Evolutionary conservation across 2,329 filamentous ascomycete species (phyloP), one percentile per base, ranked within the genome.

Genomic region (Zasmidium citrigriseum): DNA sequence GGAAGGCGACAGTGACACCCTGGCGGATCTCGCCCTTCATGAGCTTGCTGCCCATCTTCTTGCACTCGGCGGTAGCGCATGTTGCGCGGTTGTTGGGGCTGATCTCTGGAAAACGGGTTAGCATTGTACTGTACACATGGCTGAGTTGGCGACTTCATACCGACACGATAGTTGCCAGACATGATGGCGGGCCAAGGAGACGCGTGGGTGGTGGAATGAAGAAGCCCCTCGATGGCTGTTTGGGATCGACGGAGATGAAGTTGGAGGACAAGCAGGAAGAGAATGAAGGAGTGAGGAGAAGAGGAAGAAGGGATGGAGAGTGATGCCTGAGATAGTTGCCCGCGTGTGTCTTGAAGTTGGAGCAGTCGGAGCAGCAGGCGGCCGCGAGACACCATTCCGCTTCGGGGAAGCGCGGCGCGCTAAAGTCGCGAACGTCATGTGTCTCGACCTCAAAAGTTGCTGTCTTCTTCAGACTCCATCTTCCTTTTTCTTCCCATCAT

Each of bases 11-110:
- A 80, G 88, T 90, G 21, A 82, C 83, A 45, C 90, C 93, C 54
- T 92, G 84, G 55, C 93, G 89, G 2, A 96, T 77, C 64, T 91
- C 86, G 56, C 88, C 91, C 77, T 96, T 96, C 23, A 69, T 65
- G 70, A 96, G 91, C 77, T 96, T 96, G 69, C 82, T 71, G 1
- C 71, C 79, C 1, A 76, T 77, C 2, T 89, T 82, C 75, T 92
- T 92, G 82, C 93, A 97, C 62, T 86, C 80, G 4, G 78, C 80
- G 70, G 87, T 87, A 62, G 87, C 82, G 78, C 93, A 98, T 52
- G 79, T 84, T 54, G 93, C 90, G 58, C 92, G 89, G 68, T 82
- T 84, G 71, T 83, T 89, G 47, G 80, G 76, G n/a, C 89, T 84
- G 27, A 88, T 66, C 74, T 96, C 92, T 96, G 62, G 22, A 41